phyloP scores from a whole-genome alignment of 371 early-diverging fungal species.

The Mortierella sp. region DNA sequence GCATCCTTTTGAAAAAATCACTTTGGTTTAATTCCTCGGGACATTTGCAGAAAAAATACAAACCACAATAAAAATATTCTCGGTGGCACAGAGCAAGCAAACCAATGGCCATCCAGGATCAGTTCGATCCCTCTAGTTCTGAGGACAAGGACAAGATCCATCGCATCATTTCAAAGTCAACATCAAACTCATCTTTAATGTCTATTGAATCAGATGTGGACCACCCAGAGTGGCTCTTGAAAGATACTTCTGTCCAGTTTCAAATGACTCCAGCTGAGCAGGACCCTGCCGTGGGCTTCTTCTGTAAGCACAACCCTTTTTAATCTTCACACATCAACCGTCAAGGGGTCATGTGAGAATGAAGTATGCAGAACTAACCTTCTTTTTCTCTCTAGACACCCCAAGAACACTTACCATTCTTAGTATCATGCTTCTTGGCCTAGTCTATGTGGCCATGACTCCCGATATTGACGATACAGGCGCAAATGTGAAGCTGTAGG shows the following conservation, averaged over 20 bases:
- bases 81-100: not conserved
- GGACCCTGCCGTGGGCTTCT: slow-evolving; percentile 51
- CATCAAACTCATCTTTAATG: slow-evolving; percentile 34
- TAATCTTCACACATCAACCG: not conserved
- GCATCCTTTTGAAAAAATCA: not conserved
- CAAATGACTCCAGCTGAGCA: slow-evolving; percentile 38
- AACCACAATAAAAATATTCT: not conserved
- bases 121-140: not conserved
- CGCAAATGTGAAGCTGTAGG: slow-evolving; percentile 59
- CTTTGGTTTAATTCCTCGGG: not conserved
- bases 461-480: slow-evolving; percentile 56
- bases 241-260: slow-evolving; percentile 45
- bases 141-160: slow-evolving; percentile 9
- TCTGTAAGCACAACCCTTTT: slow-evolving; percentile 29
- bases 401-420: slow-evolving; percentile 57
- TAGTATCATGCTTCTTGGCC: slow-evolving; percentile 46
- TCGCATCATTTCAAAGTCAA: not conserved
- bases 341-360: not conserved
- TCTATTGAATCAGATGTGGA: slow-evolving; percentile 41
- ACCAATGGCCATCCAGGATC: slow-evolving; percentile 10
- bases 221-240: slow-evolving; percentile 34
- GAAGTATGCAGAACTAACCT: not conserved
- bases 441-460: slow-evolving; percentile 59
- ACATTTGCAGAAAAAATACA: not conserved
- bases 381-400: slow-evolving; percentile 30